Conservation (phyloP, 352 stramenopile species). For the Thalassiosira mediterranea region DNA sequence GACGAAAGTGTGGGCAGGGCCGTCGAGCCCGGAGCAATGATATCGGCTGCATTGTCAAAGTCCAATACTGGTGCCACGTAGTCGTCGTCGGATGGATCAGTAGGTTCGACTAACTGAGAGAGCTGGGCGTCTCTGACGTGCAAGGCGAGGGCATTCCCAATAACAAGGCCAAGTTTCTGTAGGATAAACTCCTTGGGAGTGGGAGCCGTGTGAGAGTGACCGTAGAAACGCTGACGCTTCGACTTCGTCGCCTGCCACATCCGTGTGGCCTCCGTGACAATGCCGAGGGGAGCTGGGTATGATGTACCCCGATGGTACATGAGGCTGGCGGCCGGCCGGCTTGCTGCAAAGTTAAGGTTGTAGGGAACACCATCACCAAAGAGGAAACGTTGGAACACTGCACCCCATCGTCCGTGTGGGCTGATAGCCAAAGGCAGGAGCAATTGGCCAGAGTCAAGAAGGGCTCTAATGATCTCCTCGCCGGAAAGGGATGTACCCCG, state of each 20-base stretch:
- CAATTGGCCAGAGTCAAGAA: not conserved
- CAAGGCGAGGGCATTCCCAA: constrained; percentile 9
- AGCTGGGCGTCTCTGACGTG: constrained; percentile 11
- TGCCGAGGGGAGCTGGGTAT: not conserved
- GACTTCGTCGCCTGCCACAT: not conserved
- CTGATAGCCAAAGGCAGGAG: constrained; percentile 8
- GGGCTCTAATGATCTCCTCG: constrained; percentile 3
- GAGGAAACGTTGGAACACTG: not conserved
- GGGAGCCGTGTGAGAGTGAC: constrained; percentile 18
- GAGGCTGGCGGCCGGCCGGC: not conserved
- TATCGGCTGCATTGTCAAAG: not conserved
- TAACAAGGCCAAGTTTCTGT: constrained; percentile 16
- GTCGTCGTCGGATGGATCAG: not conserved
- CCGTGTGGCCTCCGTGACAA: not conserved
- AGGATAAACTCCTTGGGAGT: constrained; percentile 6
- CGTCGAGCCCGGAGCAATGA: too few relatives aligned
- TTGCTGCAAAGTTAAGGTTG: not conserved
- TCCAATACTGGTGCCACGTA: not conserved
- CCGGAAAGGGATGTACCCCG: constrained; percentile 3
- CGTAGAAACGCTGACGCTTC: constrained; percentile 11
- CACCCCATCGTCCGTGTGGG: not conserved
- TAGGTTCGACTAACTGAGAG: not conserved
- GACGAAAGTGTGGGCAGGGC: too few relatives aligned
- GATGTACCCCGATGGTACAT: not conserved
- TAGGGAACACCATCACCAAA: not conserved